phyloP scores from a whole-genome alignment of 768 basidiomycete species.

The Fistulinella prunicolor region DNA sequence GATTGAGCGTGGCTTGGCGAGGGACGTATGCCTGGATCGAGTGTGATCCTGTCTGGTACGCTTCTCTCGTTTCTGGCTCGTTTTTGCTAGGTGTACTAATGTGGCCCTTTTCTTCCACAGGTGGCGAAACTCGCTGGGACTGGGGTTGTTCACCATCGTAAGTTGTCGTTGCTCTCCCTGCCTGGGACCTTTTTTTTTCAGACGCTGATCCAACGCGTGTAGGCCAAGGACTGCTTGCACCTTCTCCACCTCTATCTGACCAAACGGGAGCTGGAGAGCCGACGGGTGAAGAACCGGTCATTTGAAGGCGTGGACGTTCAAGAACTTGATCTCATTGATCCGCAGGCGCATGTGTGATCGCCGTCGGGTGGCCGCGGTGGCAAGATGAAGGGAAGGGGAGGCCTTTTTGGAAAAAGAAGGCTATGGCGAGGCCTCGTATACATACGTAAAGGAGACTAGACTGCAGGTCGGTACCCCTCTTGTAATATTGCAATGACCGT shows the following conservation, averaged over 20 bases:
- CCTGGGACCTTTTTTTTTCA: not conserved
- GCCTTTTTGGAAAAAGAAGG: too few species aligned
- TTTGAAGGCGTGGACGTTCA: constrained; percentile 59
- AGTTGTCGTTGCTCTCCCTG: not conserved
- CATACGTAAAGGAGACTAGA: too few species aligned
- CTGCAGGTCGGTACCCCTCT: too few species aligned
- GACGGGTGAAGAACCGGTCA: constrained; percentile 64
- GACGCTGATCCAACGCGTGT: not conserved
- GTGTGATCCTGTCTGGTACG: constrained; percentile 71
- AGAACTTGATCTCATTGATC: not conserved
- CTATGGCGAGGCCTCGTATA: too few species aligned
- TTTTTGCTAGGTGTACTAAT: not conserved
- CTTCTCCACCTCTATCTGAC: constrained; percentile 67
- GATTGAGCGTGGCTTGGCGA: constrained; percentile 48
- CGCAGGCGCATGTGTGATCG: too few species aligned
- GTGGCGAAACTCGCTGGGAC: constrained; percentile 68
- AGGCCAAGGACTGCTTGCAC: constrained; percentile 69
- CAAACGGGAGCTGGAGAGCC: constrained; percentile 67
- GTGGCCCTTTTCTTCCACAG: constrained; percentile 16
- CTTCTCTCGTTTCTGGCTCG: not conserved
- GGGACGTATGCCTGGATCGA: constrained; percentile 62
- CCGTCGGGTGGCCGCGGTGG: too few species aligned
- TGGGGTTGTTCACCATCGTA: constrained; percentile 67
- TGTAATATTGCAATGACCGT: too few species aligned
- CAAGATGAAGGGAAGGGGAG: too few species aligned